These are phyloP conservation scores for Fusarium irregulare DNA, from an alignment of 2,329 filamentous ascomycete species.

Conservation along the genomic window DNA sequence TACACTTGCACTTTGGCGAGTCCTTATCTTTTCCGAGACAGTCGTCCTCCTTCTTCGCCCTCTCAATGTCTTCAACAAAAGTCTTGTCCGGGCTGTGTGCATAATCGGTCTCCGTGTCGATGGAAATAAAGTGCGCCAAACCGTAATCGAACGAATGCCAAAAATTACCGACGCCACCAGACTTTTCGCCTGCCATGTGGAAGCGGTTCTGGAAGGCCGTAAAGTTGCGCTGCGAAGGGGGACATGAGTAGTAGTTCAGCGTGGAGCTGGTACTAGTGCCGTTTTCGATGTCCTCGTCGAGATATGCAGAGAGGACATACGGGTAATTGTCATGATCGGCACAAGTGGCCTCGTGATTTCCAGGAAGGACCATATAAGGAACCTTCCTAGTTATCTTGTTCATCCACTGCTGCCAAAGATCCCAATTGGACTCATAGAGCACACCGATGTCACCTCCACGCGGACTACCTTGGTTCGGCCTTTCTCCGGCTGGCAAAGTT, in stretches of 20 bases:
- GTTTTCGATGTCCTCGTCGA: neutral
- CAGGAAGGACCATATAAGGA: neutral
- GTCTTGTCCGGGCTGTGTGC: neutral
- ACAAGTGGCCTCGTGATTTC: neutral
- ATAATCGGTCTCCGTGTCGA: slow-evolving; percentile 5
- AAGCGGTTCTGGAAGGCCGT: slow-evolving; percentile 8
- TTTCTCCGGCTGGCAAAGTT: accelerated
- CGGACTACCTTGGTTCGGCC: neutral
- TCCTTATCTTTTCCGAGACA: neutral
- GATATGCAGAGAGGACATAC: neutral
- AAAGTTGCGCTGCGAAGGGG: slow-evolving; percentile 4
- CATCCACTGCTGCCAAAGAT: slow-evolving; percentile 19
- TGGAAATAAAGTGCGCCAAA: neutral
- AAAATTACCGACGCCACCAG: neutral
- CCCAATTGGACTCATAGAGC: slow-evolving; percentile 11
- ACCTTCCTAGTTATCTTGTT: neutral
- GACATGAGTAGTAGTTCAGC: neutral
- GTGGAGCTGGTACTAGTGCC: neutral
- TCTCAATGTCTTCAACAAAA: neutral
- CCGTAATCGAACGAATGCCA: slow-evolving; percentile 9
- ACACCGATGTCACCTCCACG: neutral
- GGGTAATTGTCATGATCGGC: neutral
- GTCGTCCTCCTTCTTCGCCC: neutral
- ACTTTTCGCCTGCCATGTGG: neutral
- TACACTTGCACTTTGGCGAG: accelerated